Evolutionary conservation across 441 rosid species (phyloP).

Genomic region (Euphorbia schlechtendalii): DNA sequence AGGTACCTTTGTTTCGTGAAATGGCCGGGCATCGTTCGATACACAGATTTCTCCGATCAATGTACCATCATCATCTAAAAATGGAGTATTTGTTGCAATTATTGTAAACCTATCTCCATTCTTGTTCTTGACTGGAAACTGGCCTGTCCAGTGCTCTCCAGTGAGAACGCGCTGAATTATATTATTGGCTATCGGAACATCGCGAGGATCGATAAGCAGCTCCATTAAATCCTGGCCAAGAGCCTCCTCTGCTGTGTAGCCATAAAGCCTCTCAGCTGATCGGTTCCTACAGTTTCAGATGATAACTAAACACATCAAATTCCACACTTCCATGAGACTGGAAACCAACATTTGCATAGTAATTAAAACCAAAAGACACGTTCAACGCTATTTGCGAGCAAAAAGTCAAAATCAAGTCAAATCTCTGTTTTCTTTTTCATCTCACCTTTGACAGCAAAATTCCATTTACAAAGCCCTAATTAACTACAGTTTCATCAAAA

Average conservation of each 20-base stretch:
- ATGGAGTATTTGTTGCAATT: conserved; percentile 66
- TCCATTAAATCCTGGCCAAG: conserved; percentile 63
- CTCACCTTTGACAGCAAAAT: conserved; percentile 1
- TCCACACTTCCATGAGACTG: not conserved
- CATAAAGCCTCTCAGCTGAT: conserved; percentile 76
- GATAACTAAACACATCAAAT: conserved; percentile 5
- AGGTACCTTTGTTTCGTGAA: conserved; percentile 32
- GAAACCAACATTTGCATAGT: conserved; percentile 2
- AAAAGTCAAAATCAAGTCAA: not conserved
- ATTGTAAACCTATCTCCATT: conserved; percentile 51
- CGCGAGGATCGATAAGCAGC: conserved; percentile 55
- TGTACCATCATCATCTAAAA: conserved; percentile 62
- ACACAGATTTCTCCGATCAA: conserved; percentile 76
- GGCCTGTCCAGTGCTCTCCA: conserved; percentile 90
- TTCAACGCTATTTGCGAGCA: conserved; percentile 7
- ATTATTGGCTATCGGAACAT: conserved; percentile 38
- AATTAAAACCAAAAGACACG: not conserved
- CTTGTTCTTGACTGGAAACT: conserved; percentile 73
- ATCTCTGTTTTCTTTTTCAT: not conserved
- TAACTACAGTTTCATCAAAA: conserved; percentile 8
- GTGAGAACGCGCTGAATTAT: conserved; percentile 40
- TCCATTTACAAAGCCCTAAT: conserved; percentile 6
- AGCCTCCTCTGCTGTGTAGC: conserved; percentile 69
- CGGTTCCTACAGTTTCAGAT: conserved; percentile 57
- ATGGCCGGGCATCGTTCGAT: conserved; percentile 47